Percentiles rank a stretch among this genome's conserved stretches.
Conservation (phyloP, 2,329 filamentous ascomycete species). For the Hawksworthiomyces lignivorus region DNA sequence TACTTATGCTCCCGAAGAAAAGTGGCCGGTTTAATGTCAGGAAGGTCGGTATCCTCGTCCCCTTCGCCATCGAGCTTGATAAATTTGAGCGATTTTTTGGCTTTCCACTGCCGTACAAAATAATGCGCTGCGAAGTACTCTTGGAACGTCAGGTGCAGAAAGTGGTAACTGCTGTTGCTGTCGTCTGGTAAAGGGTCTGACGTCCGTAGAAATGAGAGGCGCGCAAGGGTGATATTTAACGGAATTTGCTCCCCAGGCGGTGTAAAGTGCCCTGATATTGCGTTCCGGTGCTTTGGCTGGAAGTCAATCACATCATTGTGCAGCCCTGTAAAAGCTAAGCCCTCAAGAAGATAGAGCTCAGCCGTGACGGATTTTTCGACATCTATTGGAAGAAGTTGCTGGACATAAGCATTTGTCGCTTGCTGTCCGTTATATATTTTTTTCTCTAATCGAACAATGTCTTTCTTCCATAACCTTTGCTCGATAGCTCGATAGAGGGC, state of each 20-base stretch:
- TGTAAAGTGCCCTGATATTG: conserved; percentile 15
- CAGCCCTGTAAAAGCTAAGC: conserved; percentile 29
- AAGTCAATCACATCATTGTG: conserved; percentile 27
- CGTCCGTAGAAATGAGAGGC: conserved; percentile 29
- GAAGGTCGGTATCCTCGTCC: too few species aligned
- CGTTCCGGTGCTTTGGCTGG: conserved; percentile 15
- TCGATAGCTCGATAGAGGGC: conserved; percentile 27
- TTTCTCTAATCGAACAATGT: conserved; percentile 23
- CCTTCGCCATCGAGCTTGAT: conserved; percentile 6
- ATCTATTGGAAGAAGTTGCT: conserved; percentile 5
- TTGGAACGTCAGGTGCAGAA: conserved; percentile 35
- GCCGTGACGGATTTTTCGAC: conserved; percentile 13
- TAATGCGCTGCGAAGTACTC: conserved; percentile 35
- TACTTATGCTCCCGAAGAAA: conserved; percentile 32
- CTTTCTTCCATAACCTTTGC: conserved; percentile 26
- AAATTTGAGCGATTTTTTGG: conserved; percentile 14
- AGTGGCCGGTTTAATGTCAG: conserved; percentile 2
- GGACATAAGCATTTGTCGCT: too few species aligned
- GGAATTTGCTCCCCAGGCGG: too few species aligned
- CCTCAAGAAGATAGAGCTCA: conserved; percentile 21
- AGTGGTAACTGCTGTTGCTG: conserved; percentile 26
- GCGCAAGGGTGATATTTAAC: conserved; percentile 15
- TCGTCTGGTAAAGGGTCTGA: conserved; percentile 19
- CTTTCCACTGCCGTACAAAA: conserved; percentile 26
- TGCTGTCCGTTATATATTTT: too few species aligned